A percentile compares a stretch with the other conserved stretches of the same genome.
phyloP scores from a whole-genome alignment of 192 early-diverging fungal genomes.

The Borealophlyctis nickersoniae region DNA sequence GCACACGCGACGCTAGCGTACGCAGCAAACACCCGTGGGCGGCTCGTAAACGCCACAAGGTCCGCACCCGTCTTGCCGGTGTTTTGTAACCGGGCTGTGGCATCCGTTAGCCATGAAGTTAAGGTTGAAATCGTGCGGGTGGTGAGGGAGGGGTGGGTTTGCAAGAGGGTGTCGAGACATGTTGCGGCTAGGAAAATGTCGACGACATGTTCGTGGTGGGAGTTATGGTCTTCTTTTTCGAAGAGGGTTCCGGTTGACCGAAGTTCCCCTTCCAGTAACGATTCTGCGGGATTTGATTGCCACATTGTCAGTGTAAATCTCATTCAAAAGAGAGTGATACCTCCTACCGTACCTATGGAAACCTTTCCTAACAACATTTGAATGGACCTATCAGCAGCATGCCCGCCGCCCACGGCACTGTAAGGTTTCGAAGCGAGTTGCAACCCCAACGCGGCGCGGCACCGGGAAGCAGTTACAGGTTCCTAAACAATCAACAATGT shows the following conservation, averaged over 20 bases:
- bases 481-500: constrained; percentile 26
- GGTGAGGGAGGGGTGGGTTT: no score
- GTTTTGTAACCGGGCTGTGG: no score
- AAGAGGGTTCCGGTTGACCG: constrained; percentile 61
- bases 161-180: constrained; percentile 3
- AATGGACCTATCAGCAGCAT: constrained; percentile 23
- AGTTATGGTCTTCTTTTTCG: constrained; percentile 72
- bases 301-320: background rate
- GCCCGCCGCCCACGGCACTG: constrained; percentile 15
- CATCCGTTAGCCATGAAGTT: no score
- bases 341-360: no score
- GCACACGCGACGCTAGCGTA: no score
- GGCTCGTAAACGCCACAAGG: no score
- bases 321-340: constrained; percentile 1
- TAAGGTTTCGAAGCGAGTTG: constrained; percentile 35
- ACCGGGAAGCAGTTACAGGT: constrained; percentile 50
- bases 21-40: no score
- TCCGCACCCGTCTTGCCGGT: no score
- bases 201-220: constrained; percentile 69
- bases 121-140: no score
- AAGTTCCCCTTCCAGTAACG: background rate
- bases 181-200: constrained; percentile 40
- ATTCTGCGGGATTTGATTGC: background rate
- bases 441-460: constrained; percentile 49
- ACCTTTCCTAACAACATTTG: constrained; percentile 30